Base-by-base conservation (phyloP, 2,329 filamentous ascomycete species). In the Trichoderma sp. region DNA sequence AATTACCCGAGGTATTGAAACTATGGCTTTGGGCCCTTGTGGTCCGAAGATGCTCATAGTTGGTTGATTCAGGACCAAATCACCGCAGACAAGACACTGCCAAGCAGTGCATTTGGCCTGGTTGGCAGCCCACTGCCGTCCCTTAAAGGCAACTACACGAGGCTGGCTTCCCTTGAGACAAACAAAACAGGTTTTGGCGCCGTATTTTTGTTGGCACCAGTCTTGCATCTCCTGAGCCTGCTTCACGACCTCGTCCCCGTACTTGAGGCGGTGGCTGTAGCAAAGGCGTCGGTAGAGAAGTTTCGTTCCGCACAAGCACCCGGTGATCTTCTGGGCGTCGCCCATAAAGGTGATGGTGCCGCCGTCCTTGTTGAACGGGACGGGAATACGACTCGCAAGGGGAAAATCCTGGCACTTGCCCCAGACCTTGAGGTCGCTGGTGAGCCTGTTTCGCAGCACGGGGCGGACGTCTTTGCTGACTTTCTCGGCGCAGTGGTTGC, bases 241-340 rank as follows among this genome's bases (percentile, higher is more conserved):
- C 2, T 70, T 28, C 36, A 80, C 67, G 43, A 79, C 58, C 30
- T 76, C 56, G 18, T 77, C 53, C 34, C 78, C 73, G 70, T 80
- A 78, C 34, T 76, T 65, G 7, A 79, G 66, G 0, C 83, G 79
- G 73, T 84, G 83, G 21, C 76, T 74, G 34, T 57, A 74, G 76
- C 83, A 84, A 6, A 84, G 74, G 3, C 74, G 74, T 4, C 76
- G 74, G 14, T 68, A 74, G 18, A 83, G 63, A 2, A 84, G 67
- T 72, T 83, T 84, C 34, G 72, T 61, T 4, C 74, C 80, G 74
- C 83, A 84, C 5, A 74, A 36, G 73, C 83, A 84, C 1, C 83
- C 83, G 11, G 82, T 83, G 2, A 79, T 51, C 3, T 77, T 75
- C 3, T 15, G 32, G 1, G 70, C 70, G 6, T 56, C 8, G 63